Base-by-base conservation (phyloP, 345 rosid species). In the Euphorbia pulcherrima region DNA sequence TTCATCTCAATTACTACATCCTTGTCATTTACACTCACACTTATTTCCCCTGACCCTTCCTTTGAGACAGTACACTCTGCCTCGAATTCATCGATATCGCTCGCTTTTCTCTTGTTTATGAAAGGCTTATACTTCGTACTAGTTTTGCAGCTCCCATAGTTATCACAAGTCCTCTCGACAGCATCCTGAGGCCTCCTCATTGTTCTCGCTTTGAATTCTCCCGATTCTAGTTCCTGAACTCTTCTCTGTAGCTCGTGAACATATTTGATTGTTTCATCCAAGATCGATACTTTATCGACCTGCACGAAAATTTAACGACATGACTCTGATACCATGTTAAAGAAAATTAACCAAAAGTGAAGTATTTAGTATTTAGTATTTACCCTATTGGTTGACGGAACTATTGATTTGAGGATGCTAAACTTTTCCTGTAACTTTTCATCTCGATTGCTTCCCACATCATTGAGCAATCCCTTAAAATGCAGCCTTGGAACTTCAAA, bases 351-450 rank as follows among this genome's bases (percentile, higher is more conserved):
- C 11, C 44, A 48, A 28, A 12, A 64, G 11, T 27, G 44, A 8
- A 13, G 6, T n/a, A 17, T 30, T 50, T 59, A 75, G 9, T 14
- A 3, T 53, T 57, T 78, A n/a, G 55, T 54, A 37, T 58, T n/a
- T 81, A 94, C 99, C 96, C 87, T 87, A 71, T 68, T 84, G 64
- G 74, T 61, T n/a, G 86, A 86, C 67, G 97, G 97, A 28, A 89
- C 55, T 1, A 92, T 76, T n/a, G 97, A 83, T 63, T 83, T 83
- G 71, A 94, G 86, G 57, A 72, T 78, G 71, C 69, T 68, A 69
- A 92, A 81, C 35, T 85, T 80, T 48, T 88, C 83, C 12, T 81
- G 83, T 33, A 94, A 58, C 68, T 80, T 83, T 69, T 82, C 90
- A 2, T 81, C 80, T 18, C 76, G 77, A 73, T 67, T 85, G 76